Conservation (phyloP, 176 grass and related monocot genomes). For the Poa pratensis region DNA sequence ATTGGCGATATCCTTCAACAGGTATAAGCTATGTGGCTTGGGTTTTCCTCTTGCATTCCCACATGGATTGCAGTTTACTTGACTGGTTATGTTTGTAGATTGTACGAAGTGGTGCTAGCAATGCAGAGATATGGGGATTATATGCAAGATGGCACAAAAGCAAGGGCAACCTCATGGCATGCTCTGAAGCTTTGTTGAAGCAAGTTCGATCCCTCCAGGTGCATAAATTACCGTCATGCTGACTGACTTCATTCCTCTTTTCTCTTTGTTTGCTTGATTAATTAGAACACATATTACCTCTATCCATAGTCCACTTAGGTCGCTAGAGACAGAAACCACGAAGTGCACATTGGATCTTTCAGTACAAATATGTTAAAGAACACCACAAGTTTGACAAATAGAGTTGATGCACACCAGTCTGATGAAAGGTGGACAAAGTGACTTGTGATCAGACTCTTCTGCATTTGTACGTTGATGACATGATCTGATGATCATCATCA, state of each 20-base stretch:
- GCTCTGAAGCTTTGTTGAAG: slow-evolving; percentile 79
- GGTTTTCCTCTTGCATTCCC: slow-evolving; percentile 26
- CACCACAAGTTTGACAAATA: neutral
- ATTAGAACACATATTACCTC: neutral
- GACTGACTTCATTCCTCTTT: neutral
- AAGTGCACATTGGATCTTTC: neutral
- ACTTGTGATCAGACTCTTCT: too few relatives aligned
- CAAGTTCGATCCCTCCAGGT: slow-evolving; percentile 96
- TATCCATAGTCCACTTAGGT: neutral
- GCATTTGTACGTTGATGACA: too few relatives aligned
- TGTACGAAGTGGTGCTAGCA: slow-evolving; percentile 67
- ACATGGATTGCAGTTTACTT: slow-evolving; percentile 10
- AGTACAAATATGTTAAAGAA: neutral
- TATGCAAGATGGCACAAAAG: slow-evolving; percentile 85
- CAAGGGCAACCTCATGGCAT: slow-evolving; percentile 80
- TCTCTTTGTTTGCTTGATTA: neutral
- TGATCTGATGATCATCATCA: too few relatives aligned
- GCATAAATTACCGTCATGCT: slow-evolving; percentile 29
- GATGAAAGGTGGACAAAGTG: too few relatives aligned
- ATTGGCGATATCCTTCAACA: slow-evolving; percentile 83
- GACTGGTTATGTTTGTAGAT: slow-evolving; percentile 38
- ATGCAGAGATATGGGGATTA: slow-evolving; percentile 76
- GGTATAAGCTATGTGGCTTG: slow-evolving; percentile 45
- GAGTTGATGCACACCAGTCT: too few relatives aligned
- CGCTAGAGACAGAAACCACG: neutral